A percentile compares a stretch with the other conserved stretches of the same genome.
phyloP scores from a whole-genome alignment of 306 rosid species.

The Pterocarpus santalinus region DNA sequence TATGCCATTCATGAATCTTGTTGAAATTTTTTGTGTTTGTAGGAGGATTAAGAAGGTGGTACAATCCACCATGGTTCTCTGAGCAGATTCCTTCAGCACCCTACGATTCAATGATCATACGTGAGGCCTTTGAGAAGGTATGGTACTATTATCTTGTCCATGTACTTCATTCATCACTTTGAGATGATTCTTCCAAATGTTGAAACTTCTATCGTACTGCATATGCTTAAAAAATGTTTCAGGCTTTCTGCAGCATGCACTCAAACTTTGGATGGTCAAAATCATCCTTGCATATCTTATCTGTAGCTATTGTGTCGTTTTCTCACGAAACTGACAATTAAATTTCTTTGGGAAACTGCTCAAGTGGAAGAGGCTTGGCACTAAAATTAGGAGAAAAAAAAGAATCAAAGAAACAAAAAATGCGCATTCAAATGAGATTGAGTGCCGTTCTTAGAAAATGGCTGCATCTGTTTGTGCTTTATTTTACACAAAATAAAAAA shows the following conservation, averaged over 20 bases:
- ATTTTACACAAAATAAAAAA: no score
- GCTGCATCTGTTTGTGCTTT: no score
- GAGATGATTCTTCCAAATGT: constrained; percentile 4
- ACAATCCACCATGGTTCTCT: constrained; percentile 85
- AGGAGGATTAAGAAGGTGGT: constrained; percentile 96
- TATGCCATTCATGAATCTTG: constrained; percentile 9
- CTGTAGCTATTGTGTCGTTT: constrained; percentile 15
- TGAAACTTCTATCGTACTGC: constrained; percentile 26
- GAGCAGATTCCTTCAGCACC: constrained; percentile 80
- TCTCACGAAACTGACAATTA: constrained; percentile 22
- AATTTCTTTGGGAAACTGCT: neutral
- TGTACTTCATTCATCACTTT: constrained; percentile 1
- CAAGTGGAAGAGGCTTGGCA: constrained; percentile 35
- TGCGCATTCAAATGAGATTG: neutral
- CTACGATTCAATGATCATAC: constrained; percentile 72
- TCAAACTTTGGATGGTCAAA: constrained; percentile 25
- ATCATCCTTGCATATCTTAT: neutral
- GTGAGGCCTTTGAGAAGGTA: constrained; percentile 87
- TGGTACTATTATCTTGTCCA: constrained; percentile 35
- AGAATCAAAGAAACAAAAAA: constrained; percentile 10
- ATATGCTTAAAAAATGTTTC: constrained; percentile 37
- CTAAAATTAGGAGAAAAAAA: neutral
- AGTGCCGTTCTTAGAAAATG: neutral
- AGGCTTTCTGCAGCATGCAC: constrained; percentile 10
- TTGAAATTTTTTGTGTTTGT: constrained; percentile 46